phyloP scores from a whole-genome alignment of 2,329 filamentous ascomycete genomes.

The Cladorrhinum sp. region DNA sequence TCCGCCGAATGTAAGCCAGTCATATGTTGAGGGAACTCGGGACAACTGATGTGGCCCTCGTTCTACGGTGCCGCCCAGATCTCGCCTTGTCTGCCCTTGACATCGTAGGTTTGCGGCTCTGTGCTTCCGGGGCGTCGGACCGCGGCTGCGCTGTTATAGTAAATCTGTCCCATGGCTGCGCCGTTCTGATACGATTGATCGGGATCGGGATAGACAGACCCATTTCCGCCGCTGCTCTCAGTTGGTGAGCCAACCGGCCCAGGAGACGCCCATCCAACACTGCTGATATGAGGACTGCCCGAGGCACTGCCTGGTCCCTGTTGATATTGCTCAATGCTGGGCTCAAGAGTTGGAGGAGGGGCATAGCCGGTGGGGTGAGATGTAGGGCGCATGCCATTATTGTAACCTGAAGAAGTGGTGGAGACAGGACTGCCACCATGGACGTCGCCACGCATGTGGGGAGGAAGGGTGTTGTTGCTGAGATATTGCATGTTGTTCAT shows the following conservation, averaged over 20 bases:
- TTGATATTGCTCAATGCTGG: constrained; percentile 69
- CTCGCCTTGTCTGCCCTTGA: constrained; percentile 55
- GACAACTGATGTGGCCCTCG: neutral
- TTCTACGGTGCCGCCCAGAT: constrained; percentile 51
- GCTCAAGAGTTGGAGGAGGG: constrained; percentile 82
- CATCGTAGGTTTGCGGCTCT: constrained; percentile 65
- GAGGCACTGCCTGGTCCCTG: constrained; percentile 67
- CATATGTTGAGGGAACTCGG: neutral
- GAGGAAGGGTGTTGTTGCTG: constrained; percentile 73
- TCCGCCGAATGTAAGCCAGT: neutral
- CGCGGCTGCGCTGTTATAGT: constrained; percentile 63
- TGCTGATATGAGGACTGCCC: constrained; percentile 81
- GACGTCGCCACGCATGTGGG: constrained; percentile 75
- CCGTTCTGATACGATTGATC: constrained; percentile 62
- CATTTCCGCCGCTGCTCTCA: constrained; percentile 57
- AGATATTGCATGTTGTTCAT: constrained; percentile 72
- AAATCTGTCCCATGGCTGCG: constrained; percentile 63
- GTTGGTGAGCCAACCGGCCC: constrained; percentile 70
- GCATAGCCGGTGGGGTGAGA: constrained; percentile 82
- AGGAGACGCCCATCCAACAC: constrained; percentile 83
- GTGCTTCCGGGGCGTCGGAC: constrained; percentile 73
- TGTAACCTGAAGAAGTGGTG: constrained; percentile 61
- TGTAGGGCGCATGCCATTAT: constrained; percentile 62
- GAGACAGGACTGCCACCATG: constrained; percentile 68
- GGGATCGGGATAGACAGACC: constrained; percentile 79